phyloP scores from a whole-genome alignment of 148 eudicot species.

The Simmondsia chinensis region DNA sequence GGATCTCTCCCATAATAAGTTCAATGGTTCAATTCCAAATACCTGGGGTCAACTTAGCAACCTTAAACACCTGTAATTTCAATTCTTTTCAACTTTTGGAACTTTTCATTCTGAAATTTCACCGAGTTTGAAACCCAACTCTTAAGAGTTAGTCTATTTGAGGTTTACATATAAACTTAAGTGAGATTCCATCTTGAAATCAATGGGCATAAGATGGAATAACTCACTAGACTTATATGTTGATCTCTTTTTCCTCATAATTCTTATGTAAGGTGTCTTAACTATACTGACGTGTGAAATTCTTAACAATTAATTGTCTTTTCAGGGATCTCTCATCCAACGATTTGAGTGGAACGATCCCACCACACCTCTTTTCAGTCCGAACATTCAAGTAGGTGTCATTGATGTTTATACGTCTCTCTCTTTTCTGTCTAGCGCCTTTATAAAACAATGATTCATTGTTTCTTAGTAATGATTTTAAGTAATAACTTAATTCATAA shows the following conservation, averaged over 20 bases:
- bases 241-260: too few species aligned
- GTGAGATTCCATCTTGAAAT: too few species aligned
- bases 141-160: too few species aligned
- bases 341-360: constrained; percentile 54
- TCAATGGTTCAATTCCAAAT: constrained; percentile 65
- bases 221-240: too few species aligned
- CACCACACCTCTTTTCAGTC: constrained; percentile 40
- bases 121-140: not conserved
- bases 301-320: constrained; percentile 3
- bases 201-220: too few species aligned
- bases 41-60: constrained; percentile 66
- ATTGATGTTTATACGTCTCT: constrained; percentile 4
- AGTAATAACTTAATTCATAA: too few species aligned
- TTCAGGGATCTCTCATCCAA: constrained; percentile 84
- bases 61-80: constrained; percentile 70
- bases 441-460: too few species aligned
- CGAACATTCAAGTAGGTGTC: constrained; percentile 65
- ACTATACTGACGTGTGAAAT: too few species aligned
- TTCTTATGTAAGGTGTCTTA: too few species aligned
- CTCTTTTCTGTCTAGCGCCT: too few species aligned
- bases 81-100: not conserved
- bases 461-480: too few species aligned
- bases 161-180: too few species aligned
- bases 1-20: constrained; percentile 62
- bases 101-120: not conserved